Evolutionary conservation across 257 asterid genomes (phyloP), one percentile per base, ranked within the genome.

Genomic region (Paulownia fortunei): DNA sequence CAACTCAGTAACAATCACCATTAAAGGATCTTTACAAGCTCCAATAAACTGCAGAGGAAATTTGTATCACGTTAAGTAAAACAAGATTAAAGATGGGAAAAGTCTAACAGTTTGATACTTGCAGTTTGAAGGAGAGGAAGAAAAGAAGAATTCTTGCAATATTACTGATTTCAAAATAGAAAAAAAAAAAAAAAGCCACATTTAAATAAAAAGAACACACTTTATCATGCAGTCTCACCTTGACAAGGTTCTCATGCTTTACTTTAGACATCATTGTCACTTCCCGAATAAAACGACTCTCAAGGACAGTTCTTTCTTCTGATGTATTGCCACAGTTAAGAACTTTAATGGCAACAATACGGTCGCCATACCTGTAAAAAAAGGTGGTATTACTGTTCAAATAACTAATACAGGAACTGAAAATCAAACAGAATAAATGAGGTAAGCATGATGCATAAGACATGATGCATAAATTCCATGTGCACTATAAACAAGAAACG

Each of bases 11-110:
- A 94, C 99, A 82, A 94, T 88, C 84, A 92, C 99, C 99, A 94
- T 92, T 77, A 94, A 80, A 81, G 99, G 99, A 85, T 94, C 99
- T 74, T 94, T 94, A 82, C 99, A 94, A 70, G 99, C 99, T 76
- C 99, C 99, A 82, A 94, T 91, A 80, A 94, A 94, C 98, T 94
- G 96, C 89, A 84, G 26, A 75, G 11, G n/a, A 26, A 73, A 2
- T 72, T 47, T 18, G 24, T 39, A 32, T n/a, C 41, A 18, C 2
- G 3, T 13, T 26, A 12, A 73, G 66, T 26, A 27, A 65, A 44
- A 70, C 37, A 39, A 44, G 71, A 66, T 12, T 2, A 49, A 52
- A 37, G 23, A 27, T 34, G 59, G 51, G 19, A 69, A 55, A 49
- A 44, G 42, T 39, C 11, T 59, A n/a, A 59, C 16, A 32, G 18